Evolutionary conservation across 2,329 filamentous ascomycete species (phyloP).

Genomic region (Colletotrichum nymphaeae): DNA sequence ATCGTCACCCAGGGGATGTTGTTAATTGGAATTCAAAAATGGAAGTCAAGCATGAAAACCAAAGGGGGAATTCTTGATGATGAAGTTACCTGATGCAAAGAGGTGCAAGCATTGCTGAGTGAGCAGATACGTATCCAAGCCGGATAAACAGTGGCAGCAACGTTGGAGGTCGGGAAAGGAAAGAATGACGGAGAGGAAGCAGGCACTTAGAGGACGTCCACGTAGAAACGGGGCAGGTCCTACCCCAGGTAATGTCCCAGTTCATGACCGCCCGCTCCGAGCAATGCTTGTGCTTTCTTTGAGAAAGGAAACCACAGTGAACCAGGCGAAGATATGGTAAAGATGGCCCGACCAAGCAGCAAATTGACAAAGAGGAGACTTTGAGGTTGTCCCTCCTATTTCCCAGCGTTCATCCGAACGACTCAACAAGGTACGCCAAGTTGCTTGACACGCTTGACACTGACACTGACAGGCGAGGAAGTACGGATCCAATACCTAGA

Average conservation of each 20-base stretch:
- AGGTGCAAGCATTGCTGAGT: not conserved
- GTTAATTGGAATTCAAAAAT: not conserved
- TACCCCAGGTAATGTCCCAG: not conserved
- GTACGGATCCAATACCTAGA: not conserved
- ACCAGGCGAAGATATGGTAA: not conserved
- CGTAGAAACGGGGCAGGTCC: not conserved
- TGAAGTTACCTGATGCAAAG: not conserved
- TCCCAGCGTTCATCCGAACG: not conserved
- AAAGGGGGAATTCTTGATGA: not conserved
- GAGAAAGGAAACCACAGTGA: not conserved
- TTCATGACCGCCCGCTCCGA: not conserved
- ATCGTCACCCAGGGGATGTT: not conserved
- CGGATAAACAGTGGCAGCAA: not conserved
- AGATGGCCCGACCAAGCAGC: not conserved
- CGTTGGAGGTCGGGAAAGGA: not conserved
- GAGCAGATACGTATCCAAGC: too few relatives aligned
- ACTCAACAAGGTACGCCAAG: not conserved
- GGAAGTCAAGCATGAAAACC: not conserved
- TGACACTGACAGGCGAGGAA: not conserved
- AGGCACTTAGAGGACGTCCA: not conserved
- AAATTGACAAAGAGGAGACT: not conserved
- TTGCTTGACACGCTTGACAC: not conserved
- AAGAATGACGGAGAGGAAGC: not conserved
- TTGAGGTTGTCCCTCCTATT: not conserved
- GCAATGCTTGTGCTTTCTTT: not conserved